Conservation (phyloP, 495 filamentous ascomycete species). For the Lasiosphaeria miniovina region DNA sequence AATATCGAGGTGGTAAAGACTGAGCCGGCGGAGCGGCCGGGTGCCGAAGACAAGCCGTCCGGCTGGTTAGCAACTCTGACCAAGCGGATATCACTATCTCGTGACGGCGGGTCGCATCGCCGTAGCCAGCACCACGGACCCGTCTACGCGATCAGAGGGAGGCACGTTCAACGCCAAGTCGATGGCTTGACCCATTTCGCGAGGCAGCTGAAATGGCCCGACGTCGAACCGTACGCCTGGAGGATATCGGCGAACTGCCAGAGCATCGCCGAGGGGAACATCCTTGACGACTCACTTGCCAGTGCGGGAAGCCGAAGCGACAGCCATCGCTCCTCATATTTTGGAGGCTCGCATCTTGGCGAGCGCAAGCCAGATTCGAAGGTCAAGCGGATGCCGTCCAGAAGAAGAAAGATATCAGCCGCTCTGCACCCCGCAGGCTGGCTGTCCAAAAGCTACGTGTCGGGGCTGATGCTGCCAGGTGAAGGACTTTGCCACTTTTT, state of each 20-base stretch:
- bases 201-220: slow-evolving; percentile 54
- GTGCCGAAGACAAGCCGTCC: slow-evolving; percentile 31
- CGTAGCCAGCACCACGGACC: slow-evolving; percentile 32
- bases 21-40: slow-evolving; percentile 35
- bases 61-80: slow-evolving; percentile 53
- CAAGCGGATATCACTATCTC: slow-evolving; percentile 47
- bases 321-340: slow-evolving; percentile 42
- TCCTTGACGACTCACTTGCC: slow-evolving; percentile 41
- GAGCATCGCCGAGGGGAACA: slow-evolving; percentile 35
- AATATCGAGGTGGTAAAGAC: slow-evolving; percentile 57
- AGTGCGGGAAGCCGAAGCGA: slow-evolving; percentile 31
- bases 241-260: slow-evolving; percentile 41
- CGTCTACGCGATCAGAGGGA: slow-evolving; percentile 42
- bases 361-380: slow-evolving; percentile 22
- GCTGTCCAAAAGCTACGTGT: slow-evolving; percentile 76
- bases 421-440: slow-evolving; percentile 61
- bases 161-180: slow-evolving; percentile 50
- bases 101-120: slow-evolving; percentile 33
- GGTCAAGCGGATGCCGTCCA: slow-evolving; percentile 26
- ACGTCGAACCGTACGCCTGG: slow-evolving; percentile 36
- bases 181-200: slow-evolving; percentile 58
- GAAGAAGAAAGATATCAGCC: slow-evolving; percentile 40
- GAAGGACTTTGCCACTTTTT: slow-evolving; percentile 70
- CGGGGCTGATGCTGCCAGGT: slow-evolving; percentile 75
- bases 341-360: slow-evolving; percentile 39